Evolutionary conservation across 768 basidiomycete species (phyloP).

Genomic region (Multifurca ochricompacta): DNA sequence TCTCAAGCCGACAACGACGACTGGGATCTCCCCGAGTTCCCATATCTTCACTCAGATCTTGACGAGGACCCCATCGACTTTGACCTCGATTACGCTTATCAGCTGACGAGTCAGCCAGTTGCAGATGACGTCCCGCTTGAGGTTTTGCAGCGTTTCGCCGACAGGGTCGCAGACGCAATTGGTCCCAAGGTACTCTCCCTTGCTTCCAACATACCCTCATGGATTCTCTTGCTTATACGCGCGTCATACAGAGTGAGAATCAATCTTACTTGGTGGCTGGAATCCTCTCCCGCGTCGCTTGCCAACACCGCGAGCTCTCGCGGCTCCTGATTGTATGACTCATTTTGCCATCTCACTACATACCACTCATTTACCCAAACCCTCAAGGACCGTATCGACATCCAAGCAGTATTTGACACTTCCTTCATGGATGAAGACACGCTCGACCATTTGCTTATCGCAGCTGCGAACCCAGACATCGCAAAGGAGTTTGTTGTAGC

Average conservation of each 20-base stretch:
- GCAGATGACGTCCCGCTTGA: slow-evolving; percentile 48
- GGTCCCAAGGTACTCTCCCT: slow-evolving; percentile 47
- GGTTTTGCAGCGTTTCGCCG: slow-evolving; percentile 45
- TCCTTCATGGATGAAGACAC: slow-evolving; percentile 47
- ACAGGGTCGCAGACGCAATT: slow-evolving; percentile 46
- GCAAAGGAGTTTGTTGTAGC: slow-evolving; percentile 42
- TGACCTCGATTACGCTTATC: slow-evolving; percentile 50
- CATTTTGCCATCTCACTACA: slow-evolving; percentile 17
- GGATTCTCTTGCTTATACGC: not conserved
- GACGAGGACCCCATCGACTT: slow-evolving; percentile 42
- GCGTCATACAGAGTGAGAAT: slow-evolving; percentile 39
- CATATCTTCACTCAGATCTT: slow-evolving; percentile 59
- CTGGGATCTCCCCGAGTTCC: slow-evolving; percentile 70
- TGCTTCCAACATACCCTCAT: too few relatives aligned
- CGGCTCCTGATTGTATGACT: slow-evolving; percentile 38
- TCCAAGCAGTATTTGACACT: slow-evolving; percentile 46
- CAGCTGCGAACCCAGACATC: slow-evolving; percentile 57
- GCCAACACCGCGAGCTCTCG: slow-evolving; percentile 47
- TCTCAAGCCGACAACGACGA: slow-evolving; percentile 72
- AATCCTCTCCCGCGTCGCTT: slow-evolving; percentile 54
- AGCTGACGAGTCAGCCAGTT: slow-evolving; percentile 49
- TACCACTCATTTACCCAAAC: not conserved
- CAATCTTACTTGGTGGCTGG: slow-evolving; percentile 57
- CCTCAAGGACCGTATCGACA: slow-evolving; percentile 51
- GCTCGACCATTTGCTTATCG: slow-evolving; percentile 51